Evolutionary conservation across 495 filamentous ascomycete genomes (phyloP), one percentile per base, ranked within the genome.

Genomic region (Podospora appendiculata): DNA sequence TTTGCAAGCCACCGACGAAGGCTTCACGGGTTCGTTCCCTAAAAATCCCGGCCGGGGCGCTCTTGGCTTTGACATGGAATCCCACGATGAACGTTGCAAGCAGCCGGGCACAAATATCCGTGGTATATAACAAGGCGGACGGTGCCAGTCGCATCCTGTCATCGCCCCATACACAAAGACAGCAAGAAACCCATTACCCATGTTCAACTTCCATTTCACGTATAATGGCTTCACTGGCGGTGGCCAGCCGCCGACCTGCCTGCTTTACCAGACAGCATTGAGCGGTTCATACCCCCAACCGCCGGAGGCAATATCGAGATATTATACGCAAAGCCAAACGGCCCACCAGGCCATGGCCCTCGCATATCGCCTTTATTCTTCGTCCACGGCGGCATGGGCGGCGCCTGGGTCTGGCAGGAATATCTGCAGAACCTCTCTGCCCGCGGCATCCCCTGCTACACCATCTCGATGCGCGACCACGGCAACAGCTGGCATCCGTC

Each of bases 381-480:
- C 51, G 57, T 61, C 40, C 73, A 74, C 53, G 70, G 70, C 55
- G 75, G 75, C 12, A 76, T 78, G 59, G 75, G 72, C n/a, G 59
- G 62, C 33, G 78, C 75, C 19, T 59, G 60, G 45, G 71, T 77
- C 11, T 80, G 72, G 69, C 52, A 70, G 8, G 63, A 67, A 32
- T 79, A 73, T 51, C 60, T 80, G 46, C 54, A 55, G 0, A 76
- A 58, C 52, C 70, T 79, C 43, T 58, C 71, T 0, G 46, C 50
- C 18, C 59, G 55, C 13, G 66, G 68, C 25, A 64, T 70, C 53
- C 62, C 69, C 1, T 74, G 71, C 58, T 79, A 79, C 51, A 73
- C 76, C 12, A 36, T 79, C n/a, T 75, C 70, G 1, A 55, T 71
- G 42, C 65, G 75, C 9, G 77, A 76, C 4, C 78, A 79, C 57